Conservation (phyloP, 352 stramenopile genomes). For the Peronosclerospora sorghi region DNA sequence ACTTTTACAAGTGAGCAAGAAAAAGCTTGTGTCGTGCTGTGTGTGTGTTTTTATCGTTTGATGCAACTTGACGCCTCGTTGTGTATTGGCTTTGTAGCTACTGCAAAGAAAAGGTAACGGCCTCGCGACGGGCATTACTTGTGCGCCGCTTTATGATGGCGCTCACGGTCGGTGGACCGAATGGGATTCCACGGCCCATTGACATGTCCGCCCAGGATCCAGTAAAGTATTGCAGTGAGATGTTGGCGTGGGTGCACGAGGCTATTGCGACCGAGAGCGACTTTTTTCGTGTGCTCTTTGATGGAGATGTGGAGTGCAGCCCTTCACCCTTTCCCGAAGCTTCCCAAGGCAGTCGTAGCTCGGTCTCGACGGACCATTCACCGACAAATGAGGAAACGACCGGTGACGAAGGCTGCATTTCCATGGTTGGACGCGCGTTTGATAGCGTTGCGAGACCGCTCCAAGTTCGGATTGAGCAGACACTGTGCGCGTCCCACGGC, state of each 20-base stretch:
- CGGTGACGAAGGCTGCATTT: slow-evolving; percentile 14
- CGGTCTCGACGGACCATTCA: neutral
- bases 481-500: slow-evolving; percentile 33
- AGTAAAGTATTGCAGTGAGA: slow-evolving; percentile 80
- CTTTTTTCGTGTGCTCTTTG: slow-evolving; percentile 70
- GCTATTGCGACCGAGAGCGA: slow-evolving; percentile 70
- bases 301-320: slow-evolving; percentile 37
- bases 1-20: slow-evolving; percentile 66
- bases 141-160: slow-evolving; percentile 67
- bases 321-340: slow-evolving; percentile 2
- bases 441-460: slow-evolving; percentile 50
- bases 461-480: slow-evolving; percentile 58
- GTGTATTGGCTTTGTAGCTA: slow-evolving; percentile 27
- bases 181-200: slow-evolving; percentile 70
- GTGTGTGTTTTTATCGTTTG: neutral
- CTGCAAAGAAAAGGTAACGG: slow-evolving; percentile 67
- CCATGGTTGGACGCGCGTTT: slow-evolving; percentile 48
- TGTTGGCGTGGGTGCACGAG: slow-evolving; percentile 85
- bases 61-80: neutral
- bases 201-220: slow-evolving; percentile 83
- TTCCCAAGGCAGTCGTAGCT: too few species aligned
- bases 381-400: neutral
- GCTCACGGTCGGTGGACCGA: slow-evolving; percentile 58
- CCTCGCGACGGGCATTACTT: slow-evolving; percentile 41
- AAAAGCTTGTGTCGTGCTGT: neutral